phyloP scores from a whole-genome alignment of 371 early-diverging fungal genomes.

The Rhizopus delemar region DNA sequence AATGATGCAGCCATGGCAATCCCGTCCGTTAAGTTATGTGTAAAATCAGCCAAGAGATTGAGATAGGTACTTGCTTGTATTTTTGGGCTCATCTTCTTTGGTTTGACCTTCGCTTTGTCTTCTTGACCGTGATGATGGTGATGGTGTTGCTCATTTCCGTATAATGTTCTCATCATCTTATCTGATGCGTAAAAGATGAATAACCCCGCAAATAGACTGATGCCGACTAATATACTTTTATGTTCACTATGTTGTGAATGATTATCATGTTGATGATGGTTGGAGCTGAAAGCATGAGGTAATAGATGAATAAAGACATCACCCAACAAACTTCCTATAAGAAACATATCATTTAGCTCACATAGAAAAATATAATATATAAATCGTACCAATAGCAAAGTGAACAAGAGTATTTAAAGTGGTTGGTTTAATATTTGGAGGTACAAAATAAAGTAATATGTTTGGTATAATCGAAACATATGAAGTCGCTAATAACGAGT shows the following conservation, averaged over 20 bases:
- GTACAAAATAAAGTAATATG: constrained; percentile 77
- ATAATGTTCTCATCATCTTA: constrained; percentile 76
- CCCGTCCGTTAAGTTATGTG: constrained; percentile 89
- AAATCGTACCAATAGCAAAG: constrained; percentile 73
- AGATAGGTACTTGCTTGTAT: constrained; percentile 77
- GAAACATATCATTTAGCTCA: neutral
- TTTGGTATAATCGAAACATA: constrained; percentile 87
- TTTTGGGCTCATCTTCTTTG: constrained; percentile 24
- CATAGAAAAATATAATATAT: neutral
- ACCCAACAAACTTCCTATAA: constrained; percentile 71
- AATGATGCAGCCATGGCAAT: constrained; percentile 85
- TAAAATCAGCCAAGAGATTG: constrained; percentile 82
- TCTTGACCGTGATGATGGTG: constrained; percentile 55
- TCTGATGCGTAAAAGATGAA: constrained; percentile 77
- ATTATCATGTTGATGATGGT: constrained; percentile 31
- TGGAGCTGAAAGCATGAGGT: constrained; percentile 69
- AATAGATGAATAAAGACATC: constrained; percentile 87
- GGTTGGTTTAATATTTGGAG: constrained; percentile 71
- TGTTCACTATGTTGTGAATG: constrained; percentile 27
- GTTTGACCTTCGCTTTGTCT: neutral
- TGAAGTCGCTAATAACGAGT: constrained; percentile 76
- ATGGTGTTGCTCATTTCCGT: constrained; percentile 59
- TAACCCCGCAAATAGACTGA: constrained; percentile 75
- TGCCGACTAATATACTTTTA: constrained; percentile 69
- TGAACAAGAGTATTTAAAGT: constrained; percentile 75